These are phyloP conservation scores for Sesbania bispinosa DNA, from an alignment of 306 rosid genomes.

Conservation along the genomic window DNA sequence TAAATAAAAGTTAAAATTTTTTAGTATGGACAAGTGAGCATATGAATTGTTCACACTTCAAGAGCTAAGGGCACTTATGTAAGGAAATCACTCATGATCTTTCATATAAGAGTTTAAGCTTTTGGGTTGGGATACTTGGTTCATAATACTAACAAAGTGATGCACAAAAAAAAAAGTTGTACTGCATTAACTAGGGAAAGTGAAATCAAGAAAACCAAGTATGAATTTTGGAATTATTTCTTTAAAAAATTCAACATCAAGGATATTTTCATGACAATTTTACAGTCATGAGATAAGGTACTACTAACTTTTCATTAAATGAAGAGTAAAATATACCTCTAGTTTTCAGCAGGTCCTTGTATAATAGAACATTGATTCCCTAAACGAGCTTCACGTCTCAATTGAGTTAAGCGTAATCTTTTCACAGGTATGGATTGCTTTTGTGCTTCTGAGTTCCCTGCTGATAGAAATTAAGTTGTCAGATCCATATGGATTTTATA, in stretches of 20 bases:
- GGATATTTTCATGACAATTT: neutral
- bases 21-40: no score
- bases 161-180: neutral
- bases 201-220: neutral
- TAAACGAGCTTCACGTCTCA: slow-evolving; percentile 29
- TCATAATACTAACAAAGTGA: neutral
- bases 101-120: no score
- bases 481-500: slow-evolving; percentile 4
- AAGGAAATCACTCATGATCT: neutral
- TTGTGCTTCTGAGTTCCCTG: slow-evolving; percentile 10
- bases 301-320: neutral
- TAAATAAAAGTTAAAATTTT: no score
- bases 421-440: neutral
- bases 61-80: neutral
- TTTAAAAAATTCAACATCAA: neutral
- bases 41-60: neutral
- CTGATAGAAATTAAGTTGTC: slow-evolving; percentile 15
- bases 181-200: neutral
- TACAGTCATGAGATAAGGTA: neutral
- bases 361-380: slow-evolving; percentile 11
- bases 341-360: slow-evolving; percentile 13
- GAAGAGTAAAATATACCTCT: slow-evolving; percentile 24
- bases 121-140: neutral
- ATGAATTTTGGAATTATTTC: neutral
- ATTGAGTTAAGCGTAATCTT: slow-evolving; percentile 31